These are phyloP conservation scores for Lentinula guzmanii DNA, from an alignment of 768 basidiomycete genomes.

Conservation along the genomic window DNA sequence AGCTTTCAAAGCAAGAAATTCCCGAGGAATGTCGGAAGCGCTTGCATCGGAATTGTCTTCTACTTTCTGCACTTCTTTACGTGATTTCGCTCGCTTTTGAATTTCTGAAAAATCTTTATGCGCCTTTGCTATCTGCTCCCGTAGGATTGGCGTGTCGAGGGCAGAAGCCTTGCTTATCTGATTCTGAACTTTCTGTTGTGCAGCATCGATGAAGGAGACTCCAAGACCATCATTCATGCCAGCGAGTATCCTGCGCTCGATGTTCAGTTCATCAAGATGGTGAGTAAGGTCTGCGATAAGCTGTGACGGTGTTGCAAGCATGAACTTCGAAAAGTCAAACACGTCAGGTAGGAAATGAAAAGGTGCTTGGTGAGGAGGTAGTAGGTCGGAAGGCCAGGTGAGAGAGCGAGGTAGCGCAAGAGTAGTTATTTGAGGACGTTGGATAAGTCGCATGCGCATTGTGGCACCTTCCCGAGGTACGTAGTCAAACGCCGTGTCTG, in stretches of 20 bases:
- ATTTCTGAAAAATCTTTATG: slow-evolving; percentile 51
- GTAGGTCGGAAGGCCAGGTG: slow-evolving; percentile 91
- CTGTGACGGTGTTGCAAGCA: slow-evolving; percentile 90
- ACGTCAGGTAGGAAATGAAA: slow-evolving; percentile 96
- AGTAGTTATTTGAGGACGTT: slow-evolving; percentile 91
- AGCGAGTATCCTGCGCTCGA: slow-evolving; percentile 63
- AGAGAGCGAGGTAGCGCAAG: slow-evolving; percentile 86
- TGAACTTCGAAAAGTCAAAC: slow-evolving; percentile 83
- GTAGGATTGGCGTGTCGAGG: slow-evolving; percentile 64
- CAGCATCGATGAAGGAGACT: slow-evolving; percentile 72
- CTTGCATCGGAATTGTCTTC: slow-evolving; percentile 13
- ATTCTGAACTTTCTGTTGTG: slow-evolving; percentile 66
- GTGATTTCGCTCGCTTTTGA: slow-evolving; percentile 31
- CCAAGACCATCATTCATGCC: slow-evolving; percentile 73
- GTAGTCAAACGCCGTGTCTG: slow-evolving; percentile 27
- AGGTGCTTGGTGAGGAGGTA: slow-evolving; percentile 89
- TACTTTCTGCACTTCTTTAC: slow-evolving; percentile 22
- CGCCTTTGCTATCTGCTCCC: slow-evolving; percentile 58
- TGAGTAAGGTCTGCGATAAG: slow-evolving; percentile 66
- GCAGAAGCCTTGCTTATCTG: slow-evolving; percentile 78
- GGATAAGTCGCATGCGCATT: slow-evolving; percentile 84
- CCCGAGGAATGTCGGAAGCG: slow-evolving; percentile 46
- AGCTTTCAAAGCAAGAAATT: slow-evolving; percentile 45
- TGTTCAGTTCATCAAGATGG: slow-evolving; percentile 67
- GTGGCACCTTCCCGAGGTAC: slow-evolving; percentile 49